These are phyloP conservation scores for Clarireedia paspali DNA, from an alignment of 2,329 filamentous ascomycete species.

Conservation along the genomic window DNA sequence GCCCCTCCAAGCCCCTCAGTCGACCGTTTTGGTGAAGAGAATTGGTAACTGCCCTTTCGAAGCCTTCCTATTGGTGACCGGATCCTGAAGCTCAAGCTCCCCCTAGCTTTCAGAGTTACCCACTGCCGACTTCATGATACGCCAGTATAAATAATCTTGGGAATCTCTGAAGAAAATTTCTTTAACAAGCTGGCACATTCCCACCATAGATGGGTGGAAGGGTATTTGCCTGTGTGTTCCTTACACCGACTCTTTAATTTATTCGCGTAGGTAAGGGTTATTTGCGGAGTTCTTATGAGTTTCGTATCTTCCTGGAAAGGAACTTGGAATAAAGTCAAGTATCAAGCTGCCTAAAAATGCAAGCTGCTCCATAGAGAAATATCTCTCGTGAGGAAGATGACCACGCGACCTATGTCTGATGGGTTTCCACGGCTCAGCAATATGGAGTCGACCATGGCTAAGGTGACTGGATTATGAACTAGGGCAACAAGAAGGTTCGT, in stretches of 20 bases:
- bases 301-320: too few relatives aligned
- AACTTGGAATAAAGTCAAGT: too few relatives aligned
- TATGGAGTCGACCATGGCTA: background rate
- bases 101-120: background rate
- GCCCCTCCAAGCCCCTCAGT: too few relatives aligned
- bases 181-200: background rate
- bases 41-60: background rate
- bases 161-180: background rate
- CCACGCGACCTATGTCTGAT: background rate
- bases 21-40: too few relatives aligned
- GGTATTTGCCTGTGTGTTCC: too few relatives aligned
- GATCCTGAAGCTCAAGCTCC: background rate
- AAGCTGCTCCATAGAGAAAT: too few relatives aligned
- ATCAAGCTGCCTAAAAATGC: background rate
- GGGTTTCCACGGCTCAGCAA: background rate
- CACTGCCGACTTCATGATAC: background rate
- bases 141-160: background rate
- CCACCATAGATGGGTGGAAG: background rate
- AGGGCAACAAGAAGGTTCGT: background rate
- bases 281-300: too few relatives aligned
- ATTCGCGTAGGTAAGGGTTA: too few relatives aligned
- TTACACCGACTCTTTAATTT: too few relatives aligned
- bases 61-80: background rate
- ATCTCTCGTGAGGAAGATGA: too few relatives aligned
- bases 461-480: background rate